Conservation (phyloP, 805 yeast genomes). For the Wickerhamomyces hampshirensis region DNA sequence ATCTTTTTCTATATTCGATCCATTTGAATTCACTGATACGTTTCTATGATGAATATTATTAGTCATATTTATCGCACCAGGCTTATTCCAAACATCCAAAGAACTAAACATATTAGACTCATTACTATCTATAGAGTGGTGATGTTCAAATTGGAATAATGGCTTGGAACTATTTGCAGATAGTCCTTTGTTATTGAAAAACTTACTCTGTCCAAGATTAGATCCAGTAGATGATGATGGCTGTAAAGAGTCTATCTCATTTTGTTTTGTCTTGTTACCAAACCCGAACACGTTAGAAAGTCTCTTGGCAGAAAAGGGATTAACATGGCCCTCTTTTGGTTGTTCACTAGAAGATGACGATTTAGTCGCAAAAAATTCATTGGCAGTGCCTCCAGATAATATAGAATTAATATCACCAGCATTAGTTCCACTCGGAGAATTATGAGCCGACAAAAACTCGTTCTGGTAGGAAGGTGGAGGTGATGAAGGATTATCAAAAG, state of each 20-base stretch:
- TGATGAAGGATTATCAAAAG: constrained; percentile 15
- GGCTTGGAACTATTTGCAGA: too few species aligned
- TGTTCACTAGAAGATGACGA: constrained; percentile 14
- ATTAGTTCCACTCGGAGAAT: constrained; percentile 17
- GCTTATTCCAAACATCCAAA: constrained; percentile 1
- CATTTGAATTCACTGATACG: constrained; percentile 11
- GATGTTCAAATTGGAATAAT: too few species aligned
- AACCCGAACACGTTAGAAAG: constrained; percentile 27
- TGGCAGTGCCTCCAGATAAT: constrained; percentile 21
- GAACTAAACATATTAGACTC: constrained; percentile 2
- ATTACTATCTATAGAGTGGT: background rate
- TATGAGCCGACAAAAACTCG: constrained; percentile 21
- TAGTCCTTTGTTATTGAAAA: constrained; percentile 18
- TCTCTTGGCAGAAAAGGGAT: constrained; percentile 26
- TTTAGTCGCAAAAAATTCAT: constrained; percentile 5
- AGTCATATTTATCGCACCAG: background rate
- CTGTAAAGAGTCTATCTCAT: constrained; percentile 1
- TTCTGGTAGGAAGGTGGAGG: constrained; percentile 17
- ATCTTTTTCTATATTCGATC: constrained; percentile 13
- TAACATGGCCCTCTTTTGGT: constrained; percentile 4
- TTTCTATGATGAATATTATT: constrained; percentile 11
- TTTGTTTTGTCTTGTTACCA: constrained; percentile 18
- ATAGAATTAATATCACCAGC: constrained; percentile 21
- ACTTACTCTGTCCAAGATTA: constrained; percentile 19
- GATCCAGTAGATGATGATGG: background rate